Percentiles rank a stretch among this genome's conserved stretches.
phyloP scores from a whole-genome alignment of 1,284 basidiomycete genomes.

The Leccinum discolor region DNA sequence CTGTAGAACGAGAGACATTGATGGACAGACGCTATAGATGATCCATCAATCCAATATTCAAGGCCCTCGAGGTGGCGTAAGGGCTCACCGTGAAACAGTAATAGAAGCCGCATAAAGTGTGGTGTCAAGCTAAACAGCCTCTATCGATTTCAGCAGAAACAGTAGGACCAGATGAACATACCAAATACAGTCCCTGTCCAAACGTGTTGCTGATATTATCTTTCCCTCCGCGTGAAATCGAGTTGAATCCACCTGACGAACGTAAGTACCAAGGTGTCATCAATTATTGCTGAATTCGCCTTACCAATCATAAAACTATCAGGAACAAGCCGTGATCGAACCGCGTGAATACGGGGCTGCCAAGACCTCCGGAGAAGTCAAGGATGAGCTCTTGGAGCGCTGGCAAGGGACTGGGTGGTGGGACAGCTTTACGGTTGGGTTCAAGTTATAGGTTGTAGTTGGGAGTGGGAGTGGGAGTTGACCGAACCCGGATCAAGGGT shows the following conservation, averaged over 20 bases:
- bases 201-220: slow-evolving; percentile 52
- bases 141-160: neutral
- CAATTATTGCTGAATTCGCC: neutral
- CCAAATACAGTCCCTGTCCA: slow-evolving; percentile 53
- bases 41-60: neutral
- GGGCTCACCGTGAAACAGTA: slow-evolving; percentile 44
- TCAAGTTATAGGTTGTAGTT: no score
- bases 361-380: no score
- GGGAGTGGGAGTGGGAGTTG: no score
- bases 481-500: no score
- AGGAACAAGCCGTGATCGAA: slow-evolving; percentile 45
- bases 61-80: slow-evolving; percentile 12
- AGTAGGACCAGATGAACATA: slow-evolving; percentile 17
- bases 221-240: slow-evolving; percentile 51
- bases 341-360: slow-evolving; percentile 36
- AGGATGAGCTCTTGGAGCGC: no score
- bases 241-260: slow-evolving; percentile 48
- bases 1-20: slow-evolving; percentile 52
- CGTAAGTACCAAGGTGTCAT: neutral
- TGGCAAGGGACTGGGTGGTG: no score
- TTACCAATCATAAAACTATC: slow-evolving; percentile 48
- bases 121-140: slow-evolving; percentile 17
- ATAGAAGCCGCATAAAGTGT: slow-evolving; percentile 47
- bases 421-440: no score
- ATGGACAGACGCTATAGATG: slow-evolving; percentile 42